A percentile compares a stretch with the other conserved stretches of the same genome.
These are phyloP conservation scores for Phylloporus sp. DNA, from an alignment of 768 basidiomycete genomes.

Conservation along the genomic window DNA sequence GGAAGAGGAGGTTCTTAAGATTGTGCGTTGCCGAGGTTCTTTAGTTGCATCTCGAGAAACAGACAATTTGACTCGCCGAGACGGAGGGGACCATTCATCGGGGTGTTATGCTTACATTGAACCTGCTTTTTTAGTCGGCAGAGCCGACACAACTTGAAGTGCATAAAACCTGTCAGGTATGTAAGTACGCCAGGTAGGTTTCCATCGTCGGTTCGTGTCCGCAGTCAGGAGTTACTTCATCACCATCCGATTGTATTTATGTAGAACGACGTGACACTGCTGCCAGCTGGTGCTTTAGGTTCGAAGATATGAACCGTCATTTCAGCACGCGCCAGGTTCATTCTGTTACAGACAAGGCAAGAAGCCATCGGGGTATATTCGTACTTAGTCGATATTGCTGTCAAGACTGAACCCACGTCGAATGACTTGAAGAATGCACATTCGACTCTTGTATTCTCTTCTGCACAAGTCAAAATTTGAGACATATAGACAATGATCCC, in stretches of 20 bases:
- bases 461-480: too few relatives aligned
- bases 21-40: constrained; percentile 33
- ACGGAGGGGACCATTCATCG: constrained; percentile 34
- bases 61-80: constrained; percentile 15
- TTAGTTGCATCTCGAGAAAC: not conserved
- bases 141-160: constrained; percentile 48
- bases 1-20: constrained; percentile 48
- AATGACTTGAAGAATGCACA: not conserved
- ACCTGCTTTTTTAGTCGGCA: constrained; percentile 44
- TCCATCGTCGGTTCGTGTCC: constrained; percentile 52
- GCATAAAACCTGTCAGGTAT: constrained; percentile 35
- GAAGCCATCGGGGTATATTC: constrained; percentile 50
- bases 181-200: constrained; percentile 42
- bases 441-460: too few relatives aligned
- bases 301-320: constrained; percentile 50
- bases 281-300: constrained; percentile 30
- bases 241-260: not conserved
- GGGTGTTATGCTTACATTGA: not conserved
- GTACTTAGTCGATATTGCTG: constrained; percentile 47
- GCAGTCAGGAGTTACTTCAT: constrained; percentile 24
- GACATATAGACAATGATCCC: too few relatives aligned
- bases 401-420: constrained; percentile 21
- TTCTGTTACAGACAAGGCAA: constrained; percentile 55
- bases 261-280: constrained; percentile 15
- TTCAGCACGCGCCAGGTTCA: constrained; percentile 42